These are phyloP conservation scores for Xanthoconium separans DNA, from an alignment of 1,284 basidiomycete genomes.

Conservation along the genomic window DNA sequence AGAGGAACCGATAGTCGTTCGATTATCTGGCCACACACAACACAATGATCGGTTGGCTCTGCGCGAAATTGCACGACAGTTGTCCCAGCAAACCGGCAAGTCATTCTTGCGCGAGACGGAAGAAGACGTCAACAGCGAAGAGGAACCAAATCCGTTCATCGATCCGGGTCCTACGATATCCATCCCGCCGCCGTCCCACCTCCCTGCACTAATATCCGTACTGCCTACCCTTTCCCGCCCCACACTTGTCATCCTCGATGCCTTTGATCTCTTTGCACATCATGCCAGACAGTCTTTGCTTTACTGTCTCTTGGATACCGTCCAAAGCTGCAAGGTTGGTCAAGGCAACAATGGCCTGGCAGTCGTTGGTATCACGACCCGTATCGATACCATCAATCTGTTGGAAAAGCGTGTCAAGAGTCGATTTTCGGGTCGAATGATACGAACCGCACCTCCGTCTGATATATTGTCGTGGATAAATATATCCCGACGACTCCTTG, in stretches of 20 bases:
- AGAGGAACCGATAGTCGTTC: conserved; percentile 66
- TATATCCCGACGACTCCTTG: conserved; percentile 46
- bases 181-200: conserved; percentile 70
- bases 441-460: conserved; percentile 67
- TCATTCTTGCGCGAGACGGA: conserved; percentile 48
- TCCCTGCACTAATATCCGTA: conserved; percentile 77
- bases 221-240: conserved; percentile 78
- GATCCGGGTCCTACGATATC: conserved; percentile 34
- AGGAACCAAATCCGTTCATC: conserved; percentile 41
- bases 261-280: conserved; percentile 87
- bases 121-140: conserved; percentile 29
- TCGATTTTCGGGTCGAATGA: conserved; percentile 88
- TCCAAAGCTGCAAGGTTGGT: conserved; percentile 62
- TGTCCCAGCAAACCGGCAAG: conserved; percentile 65
- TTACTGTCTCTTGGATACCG: conserved; percentile 87
- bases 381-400: conserved; percentile 84
- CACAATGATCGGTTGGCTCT: conserved; percentile 86
- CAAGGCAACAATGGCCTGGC: conserved; percentile 67
- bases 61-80: conserved; percentile 86
- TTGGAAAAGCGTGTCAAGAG: conserved; percentile 96
- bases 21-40: conserved; percentile 84
- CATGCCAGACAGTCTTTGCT: conserved; percentile 87
- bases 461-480: conserved; percentile 52
- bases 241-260: conserved; percentile 82
- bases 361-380: conserved; percentile 79